phyloP scores from a whole-genome alignment of 2,329 filamentous ascomycete genomes.

The Sarocladium kiliense region DNA sequence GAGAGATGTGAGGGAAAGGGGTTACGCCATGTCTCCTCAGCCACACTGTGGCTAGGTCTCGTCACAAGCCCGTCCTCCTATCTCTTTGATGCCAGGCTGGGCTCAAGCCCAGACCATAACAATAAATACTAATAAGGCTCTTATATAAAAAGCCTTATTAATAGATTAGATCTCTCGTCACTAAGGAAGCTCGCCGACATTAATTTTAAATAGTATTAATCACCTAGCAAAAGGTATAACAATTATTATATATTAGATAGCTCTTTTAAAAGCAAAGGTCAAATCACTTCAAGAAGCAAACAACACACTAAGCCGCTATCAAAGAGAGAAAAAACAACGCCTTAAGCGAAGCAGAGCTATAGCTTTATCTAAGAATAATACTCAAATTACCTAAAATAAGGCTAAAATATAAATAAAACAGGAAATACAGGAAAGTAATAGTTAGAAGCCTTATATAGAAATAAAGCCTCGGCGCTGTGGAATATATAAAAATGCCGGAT shows the following conservation, averaged over 20 bases:
- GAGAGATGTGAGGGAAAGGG: no score
- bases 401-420: neutral
- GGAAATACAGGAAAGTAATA: neutral
- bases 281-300: neutral
- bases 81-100: slow-evolving; percentile 12
- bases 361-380: neutral
- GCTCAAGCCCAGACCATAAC: neutral
- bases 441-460: neutral
- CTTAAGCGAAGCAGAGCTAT: neutral
- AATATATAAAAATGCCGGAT: no score
- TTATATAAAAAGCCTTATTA: neutral
- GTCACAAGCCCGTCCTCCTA: no score
- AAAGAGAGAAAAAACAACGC: neutral
- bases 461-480: neutral
- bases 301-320: neutral
- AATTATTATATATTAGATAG: neutral
- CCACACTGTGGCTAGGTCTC: no score
- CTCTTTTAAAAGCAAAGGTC: neutral
- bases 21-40: no score
- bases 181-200: neutral
- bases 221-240: neutral
- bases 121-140: neutral
- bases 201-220: neutral
- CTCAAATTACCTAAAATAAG: neutral
- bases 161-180: neutral